Evolutionary conservation across 768 basidiomycete genomes (phyloP), one percentile per base, ranked within the genome.

Genomic region (Hemileccinum impolitum): DNA sequence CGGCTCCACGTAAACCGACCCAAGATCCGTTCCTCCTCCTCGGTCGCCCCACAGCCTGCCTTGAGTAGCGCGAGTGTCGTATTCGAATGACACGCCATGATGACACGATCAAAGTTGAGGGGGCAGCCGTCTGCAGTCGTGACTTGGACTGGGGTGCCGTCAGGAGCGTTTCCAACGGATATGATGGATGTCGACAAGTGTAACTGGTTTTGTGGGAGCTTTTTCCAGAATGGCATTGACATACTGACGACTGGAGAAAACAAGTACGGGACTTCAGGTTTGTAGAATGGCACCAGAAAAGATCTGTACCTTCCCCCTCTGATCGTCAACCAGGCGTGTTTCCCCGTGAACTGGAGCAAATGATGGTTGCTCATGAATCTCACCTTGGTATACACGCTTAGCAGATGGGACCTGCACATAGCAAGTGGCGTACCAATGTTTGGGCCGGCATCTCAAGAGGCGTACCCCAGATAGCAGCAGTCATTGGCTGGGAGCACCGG

Each of bases 391-490:
- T 15, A 1, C 19, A 19, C 6, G 14, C 4, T 39, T 3, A 39
- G 30, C 17, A 1, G 43, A 34, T 18, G 18, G 28, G 39, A n/a
- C 25, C 12, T 12, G 9, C 21, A 18, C 30, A 25, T 45, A 25
- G 15, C 47, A 49, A 39, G 30, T 15, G 13, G 48, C 68, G 5
- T 49, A 81, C 81, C 64, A 89, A 65, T 0, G 87, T 87, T 35
- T 70, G 72, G 0, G 82, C 85, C 8, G 87, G 87, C 58, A 90
- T 87, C 54, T 82, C 81, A 9, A 87, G 82, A 1, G 85, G 82
- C 0, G 85, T 88, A 39, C 81, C 87, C 87, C 87, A 90, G 35
- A 90, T 82, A 3, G 85, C 83, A 1, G 85, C 86, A 8, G 84
- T 87, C 85, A 90, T 85, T 0, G 86, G 86, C 87, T 86, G 58